Conservation (phyloP, 257 asterid species). For the Gentiana dahurica region DNA sequence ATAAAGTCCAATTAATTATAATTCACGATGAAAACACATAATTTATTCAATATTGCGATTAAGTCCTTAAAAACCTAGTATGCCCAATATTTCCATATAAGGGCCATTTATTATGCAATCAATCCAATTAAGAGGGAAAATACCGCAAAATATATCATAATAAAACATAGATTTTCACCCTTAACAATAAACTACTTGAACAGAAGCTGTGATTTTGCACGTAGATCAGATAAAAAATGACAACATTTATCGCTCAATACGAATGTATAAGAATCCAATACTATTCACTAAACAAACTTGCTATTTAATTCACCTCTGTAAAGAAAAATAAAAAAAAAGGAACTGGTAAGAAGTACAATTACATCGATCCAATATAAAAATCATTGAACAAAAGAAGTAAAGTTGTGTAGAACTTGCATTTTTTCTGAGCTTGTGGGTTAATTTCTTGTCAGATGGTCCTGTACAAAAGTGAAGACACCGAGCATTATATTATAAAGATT, state of each 20-base stretch:
- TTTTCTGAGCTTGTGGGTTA: conserved; percentile 29
- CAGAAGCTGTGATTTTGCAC: conserved; percentile 28
- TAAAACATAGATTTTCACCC: too few relatives aligned
- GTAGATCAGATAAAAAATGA: background rate
- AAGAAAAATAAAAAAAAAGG: too few relatives aligned
- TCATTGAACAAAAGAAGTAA: conserved; percentile 3
- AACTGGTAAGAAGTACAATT: too few relatives aligned
- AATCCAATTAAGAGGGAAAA: too few relatives aligned
- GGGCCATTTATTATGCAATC: too few relatives aligned
- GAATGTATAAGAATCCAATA: background rate
- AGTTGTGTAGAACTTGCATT: conserved; percentile 26
- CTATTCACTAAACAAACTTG: background rate
- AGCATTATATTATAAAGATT: background rate
- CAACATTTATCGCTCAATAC: conserved; percentile 1
- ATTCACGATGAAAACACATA: too few relatives aligned
- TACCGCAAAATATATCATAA: too few relatives aligned
- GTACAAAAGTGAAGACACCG: conserved; percentile 7
- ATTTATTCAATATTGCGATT: too few relatives aligned
- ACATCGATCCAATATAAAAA: background rate
- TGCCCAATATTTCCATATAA: too few relatives aligned
- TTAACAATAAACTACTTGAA: conserved; percentile 42
- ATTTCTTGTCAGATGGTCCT: conserved; percentile 45
- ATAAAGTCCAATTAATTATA: too few relatives aligned
- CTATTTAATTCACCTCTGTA: too few relatives aligned
- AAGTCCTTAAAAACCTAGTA: too few relatives aligned